phyloP scores from a whole-genome alignment of 2,329 filamentous ascomycete species.

The Trichophaea hybrida region DNA sequence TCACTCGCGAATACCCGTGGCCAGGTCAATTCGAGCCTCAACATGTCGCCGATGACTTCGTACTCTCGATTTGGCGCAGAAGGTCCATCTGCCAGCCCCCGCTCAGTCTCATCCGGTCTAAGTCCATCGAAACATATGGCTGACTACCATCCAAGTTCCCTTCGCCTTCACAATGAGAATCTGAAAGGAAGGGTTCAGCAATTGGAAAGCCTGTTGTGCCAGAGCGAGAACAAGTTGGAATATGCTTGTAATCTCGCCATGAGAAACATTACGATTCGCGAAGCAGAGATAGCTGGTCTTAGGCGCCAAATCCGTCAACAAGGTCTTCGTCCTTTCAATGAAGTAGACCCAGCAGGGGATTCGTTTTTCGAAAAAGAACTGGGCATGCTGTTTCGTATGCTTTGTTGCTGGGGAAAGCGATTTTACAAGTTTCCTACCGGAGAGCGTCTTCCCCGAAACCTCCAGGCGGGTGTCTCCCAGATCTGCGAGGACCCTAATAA shows the following conservation, averaged over 20 bases:
- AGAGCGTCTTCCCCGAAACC: neutral
- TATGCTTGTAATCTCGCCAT: neutral
- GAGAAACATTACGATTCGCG: neutral
- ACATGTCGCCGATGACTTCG: too few relatives aligned
- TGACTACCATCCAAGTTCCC: neutral
- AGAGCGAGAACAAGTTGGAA: neutral
- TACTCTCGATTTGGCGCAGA: too few relatives aligned
- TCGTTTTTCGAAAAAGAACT: neutral
- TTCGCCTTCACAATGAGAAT: neutral
- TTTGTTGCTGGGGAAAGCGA: neutral
- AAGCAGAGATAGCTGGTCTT: neutral
- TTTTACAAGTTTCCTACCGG: constrained; percentile 5
- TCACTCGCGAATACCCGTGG: too few relatives aligned
- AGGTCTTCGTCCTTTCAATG: neutral
- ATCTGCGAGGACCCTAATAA: neutral
- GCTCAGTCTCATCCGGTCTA: too few relatives aligned
- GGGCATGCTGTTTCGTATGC: neutral
- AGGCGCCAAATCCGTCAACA: neutral
- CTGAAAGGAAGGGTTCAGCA: neutral
- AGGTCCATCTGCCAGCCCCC: too few relatives aligned
- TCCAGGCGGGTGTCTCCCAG: neutral
- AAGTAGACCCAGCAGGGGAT: neutral
- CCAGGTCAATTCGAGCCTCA: too few relatives aligned
- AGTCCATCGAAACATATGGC: neutral
- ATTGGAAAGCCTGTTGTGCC: neutral